phyloP scores from a whole-genome alignment of 257 asterid genomes.

The Rehmannia glutinosa region DNA sequence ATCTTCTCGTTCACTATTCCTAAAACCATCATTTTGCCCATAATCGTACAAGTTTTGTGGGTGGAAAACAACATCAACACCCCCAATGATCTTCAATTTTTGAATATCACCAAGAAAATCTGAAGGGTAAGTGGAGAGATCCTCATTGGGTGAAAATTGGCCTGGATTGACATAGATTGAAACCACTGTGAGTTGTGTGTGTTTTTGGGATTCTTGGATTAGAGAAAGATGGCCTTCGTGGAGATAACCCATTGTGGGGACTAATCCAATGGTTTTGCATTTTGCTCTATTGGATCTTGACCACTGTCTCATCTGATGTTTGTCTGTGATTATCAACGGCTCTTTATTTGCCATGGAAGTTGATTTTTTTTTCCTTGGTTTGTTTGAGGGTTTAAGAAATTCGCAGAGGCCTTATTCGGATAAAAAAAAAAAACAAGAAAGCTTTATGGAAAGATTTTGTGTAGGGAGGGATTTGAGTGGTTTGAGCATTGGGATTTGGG shows the following conservation, averaged over 20 bases:
- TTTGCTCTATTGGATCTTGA: slow-evolving; percentile 56
- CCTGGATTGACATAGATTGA: slow-evolving; percentile 90
- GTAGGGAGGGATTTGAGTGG: too few species aligned
- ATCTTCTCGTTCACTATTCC: background rate
- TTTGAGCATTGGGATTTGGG: too few species aligned
- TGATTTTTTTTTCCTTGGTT: background rate
- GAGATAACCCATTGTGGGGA: slow-evolving; percentile 94
- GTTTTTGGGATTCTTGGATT: slow-evolving; percentile 53
- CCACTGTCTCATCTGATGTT: slow-evolving; percentile 80
- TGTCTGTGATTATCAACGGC: slow-evolving; percentile 54
- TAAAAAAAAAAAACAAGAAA: too few species aligned
- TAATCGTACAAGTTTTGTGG: slow-evolving; percentile 75
- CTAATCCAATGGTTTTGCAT: slow-evolving; percentile 67
- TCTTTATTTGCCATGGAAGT: slow-evolving; percentile 42
- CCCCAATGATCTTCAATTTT: slow-evolving; percentile 49
- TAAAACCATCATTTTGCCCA: slow-evolving; percentile 22
- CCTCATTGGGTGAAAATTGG: slow-evolving; percentile 89
- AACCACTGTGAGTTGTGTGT: slow-evolving; percentile 55
- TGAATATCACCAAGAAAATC: slow-evolving; percentile 75
- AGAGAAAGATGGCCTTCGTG: slow-evolving; percentile 90
- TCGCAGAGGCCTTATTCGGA: background rate
- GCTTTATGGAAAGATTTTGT: too few species aligned
- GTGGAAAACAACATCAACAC: slow-evolving; percentile 77
- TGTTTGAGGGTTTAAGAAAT: background rate
- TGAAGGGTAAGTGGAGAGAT: slow-evolving; percentile 88